Conservation (phyloP, 2,329 filamentous ascomycete species). For the Sporothrix schenckii region DNA sequence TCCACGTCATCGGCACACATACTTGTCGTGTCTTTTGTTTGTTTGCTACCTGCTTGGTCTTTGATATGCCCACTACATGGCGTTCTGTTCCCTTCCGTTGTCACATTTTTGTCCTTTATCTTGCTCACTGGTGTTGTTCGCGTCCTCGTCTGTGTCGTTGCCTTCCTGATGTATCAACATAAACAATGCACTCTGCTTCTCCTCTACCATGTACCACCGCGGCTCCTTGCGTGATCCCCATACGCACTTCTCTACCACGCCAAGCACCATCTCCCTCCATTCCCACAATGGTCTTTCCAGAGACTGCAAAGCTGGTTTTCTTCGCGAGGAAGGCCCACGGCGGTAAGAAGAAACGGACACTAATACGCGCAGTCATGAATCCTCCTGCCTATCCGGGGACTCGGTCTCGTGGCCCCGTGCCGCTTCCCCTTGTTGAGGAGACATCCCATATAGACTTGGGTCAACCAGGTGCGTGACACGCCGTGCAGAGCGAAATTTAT, state of each 20-base stretch:
- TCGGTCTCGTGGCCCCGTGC: conserved; percentile 30
- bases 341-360: conserved; percentile 31
- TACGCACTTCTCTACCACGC: not conserved
- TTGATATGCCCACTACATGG: not conserved
- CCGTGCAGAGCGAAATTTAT: not conserved
- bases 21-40: not conserved
- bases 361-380: conserved; percentile 35
- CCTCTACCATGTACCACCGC: not conserved
- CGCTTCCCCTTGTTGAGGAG: conserved; percentile 31
- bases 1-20: conserved; percentile 24
- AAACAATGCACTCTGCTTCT: conserved; percentile 17
- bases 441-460: conserved; percentile 26
- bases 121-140: not conserved
- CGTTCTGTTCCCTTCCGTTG: not conserved
- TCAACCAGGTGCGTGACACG: conserved; percentile 28
- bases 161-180: not conserved
- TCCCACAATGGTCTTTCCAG: conserved; percentile 28
- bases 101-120: not conserved
- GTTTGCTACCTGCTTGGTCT: not conserved
- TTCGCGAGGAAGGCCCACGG: conserved; percentile 25
- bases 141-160: not conserved
- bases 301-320: conserved; percentile 30
- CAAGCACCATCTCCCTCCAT: not conserved
- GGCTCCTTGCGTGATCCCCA: not conserved
- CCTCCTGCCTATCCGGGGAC: conserved; percentile 32